A percentile compares a stretch with the other conserved stretches of the same genome.
These are phyloP conservation scores for Mycena leptocephala DNA, from an alignment of 768 basidiomycete genomes.

Conservation along the genomic window DNA sequence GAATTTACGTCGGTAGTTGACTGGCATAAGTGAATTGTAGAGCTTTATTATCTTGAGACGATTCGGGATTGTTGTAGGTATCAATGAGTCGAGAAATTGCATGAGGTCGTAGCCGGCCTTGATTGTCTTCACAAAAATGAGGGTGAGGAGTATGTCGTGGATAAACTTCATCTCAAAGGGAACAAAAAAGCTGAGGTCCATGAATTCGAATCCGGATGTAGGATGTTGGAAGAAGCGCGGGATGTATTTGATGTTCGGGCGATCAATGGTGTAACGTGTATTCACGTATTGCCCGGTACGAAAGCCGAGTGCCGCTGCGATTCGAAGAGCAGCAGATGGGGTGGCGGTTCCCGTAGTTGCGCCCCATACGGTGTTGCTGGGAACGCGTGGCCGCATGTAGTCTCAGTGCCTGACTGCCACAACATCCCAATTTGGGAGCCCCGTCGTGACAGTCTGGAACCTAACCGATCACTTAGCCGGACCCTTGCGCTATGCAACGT, in stretches of 20 bases:
- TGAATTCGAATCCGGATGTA: too few relatives aligned
- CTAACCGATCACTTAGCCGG: too few relatives aligned
- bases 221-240: too few relatives aligned
- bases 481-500: too few relatives aligned
- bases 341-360: constrained; percentile 30
- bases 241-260: constrained; percentile 27
- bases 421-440: too few relatives aligned
- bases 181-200: too few relatives aligned
- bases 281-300: constrained; percentile 31
- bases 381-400: constrained; percentile 27
- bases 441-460: too few relatives aligned
- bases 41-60: constrained; percentile 13
- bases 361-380: constrained; percentile 28
- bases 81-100: constrained; percentile 23
- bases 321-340: constrained; percentile 8
- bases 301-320: constrained; percentile 29
- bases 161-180: too few relatives aligned
- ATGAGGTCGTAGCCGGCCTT: constrained; percentile 6
- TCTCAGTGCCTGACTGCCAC: too few relatives aligned
- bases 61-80: constrained; percentile 5
- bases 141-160: neutral
- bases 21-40: constrained; percentile 23
- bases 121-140: constrained; percentile 20
- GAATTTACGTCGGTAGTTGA: constrained; percentile 19
- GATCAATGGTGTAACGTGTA: constrained; percentile 31